Conservation (phyloP, 345 rosid species). For the Sonneratia caseolaris region DNA sequence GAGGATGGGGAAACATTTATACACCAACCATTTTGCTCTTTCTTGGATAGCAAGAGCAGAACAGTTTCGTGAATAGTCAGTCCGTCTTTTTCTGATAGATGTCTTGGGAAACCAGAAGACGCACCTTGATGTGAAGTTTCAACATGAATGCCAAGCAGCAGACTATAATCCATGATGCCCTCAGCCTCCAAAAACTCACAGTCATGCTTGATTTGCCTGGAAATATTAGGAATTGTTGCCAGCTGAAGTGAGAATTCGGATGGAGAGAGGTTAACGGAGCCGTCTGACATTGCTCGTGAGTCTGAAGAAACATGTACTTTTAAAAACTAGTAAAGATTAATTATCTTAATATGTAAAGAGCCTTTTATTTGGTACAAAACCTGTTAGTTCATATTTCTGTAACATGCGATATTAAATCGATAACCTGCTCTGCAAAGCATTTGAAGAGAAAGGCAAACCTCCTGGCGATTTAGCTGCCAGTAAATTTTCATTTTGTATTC, state of each 20-base stretch:
- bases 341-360: too few relatives aligned
- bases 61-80: neutral
- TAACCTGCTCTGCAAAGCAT: too few relatives aligned
- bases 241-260: neutral
- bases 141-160: slow-evolving; percentile 37
- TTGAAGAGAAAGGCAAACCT: too few relatives aligned
- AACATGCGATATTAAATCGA: too few relatives aligned
- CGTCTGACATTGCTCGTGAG: too few relatives aligned
- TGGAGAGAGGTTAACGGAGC: too few relatives aligned
- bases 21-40: neutral
- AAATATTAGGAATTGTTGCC: neutral
- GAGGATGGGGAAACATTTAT: neutral
- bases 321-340: neutral
- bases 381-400: too few relatives aligned
- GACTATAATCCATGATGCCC: slow-evolving; percentile 50
- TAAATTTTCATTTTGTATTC: too few relatives aligned
- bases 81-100: neutral
- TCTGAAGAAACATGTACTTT: neutral
- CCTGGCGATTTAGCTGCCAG: too few relatives aligned
- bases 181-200: slow-evolving; percentile 47
- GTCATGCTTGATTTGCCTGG: slow-evolving; percentile 50
- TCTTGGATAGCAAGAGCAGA: neutral
- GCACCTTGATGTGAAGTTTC: slow-evolving; percentile 32
- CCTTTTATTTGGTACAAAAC: too few relatives aligned
- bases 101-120: neutral